Conservation (phyloP, 1,139 yeast species). For the Saccharomyces hybrid region DNA sequence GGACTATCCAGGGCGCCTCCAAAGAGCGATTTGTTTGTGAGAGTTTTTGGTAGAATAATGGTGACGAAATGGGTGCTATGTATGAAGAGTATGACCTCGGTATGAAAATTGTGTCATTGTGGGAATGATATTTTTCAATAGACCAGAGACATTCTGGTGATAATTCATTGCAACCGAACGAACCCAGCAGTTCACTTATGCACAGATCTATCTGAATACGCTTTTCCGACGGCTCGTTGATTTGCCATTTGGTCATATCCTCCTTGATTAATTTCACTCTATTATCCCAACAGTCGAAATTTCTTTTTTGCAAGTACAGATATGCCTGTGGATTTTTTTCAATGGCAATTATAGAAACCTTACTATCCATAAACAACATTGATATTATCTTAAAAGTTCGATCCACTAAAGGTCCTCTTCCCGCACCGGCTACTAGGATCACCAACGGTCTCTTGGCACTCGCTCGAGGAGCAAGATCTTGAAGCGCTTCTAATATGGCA, state of each 20-base stretch:
- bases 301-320: slow-evolving; percentile 39
- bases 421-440: slow-evolving; percentile 75
- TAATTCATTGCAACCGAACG: slow-evolving; percentile 87
- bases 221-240: not conserved
- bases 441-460: slow-evolving; percentile 15
- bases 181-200: slow-evolving; percentile 77
- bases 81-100: slow-evolving; percentile 58
- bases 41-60: slow-evolving; percentile 37
- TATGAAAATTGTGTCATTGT: slow-evolving; percentile 39
- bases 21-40: slow-evolving; percentile 25
- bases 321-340: slow-evolving; percentile 69
- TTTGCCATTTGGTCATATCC: slow-evolving; percentile 51
- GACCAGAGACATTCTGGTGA: slow-evolving; percentile 65
- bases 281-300: slow-evolving; percentile 40
- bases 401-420: slow-evolving; percentile 73
- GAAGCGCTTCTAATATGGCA: slow-evolving; percentile 57
- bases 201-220: slow-evolving; percentile 44
- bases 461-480: slow-evolving; percentile 29
- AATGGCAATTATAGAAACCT: slow-evolving; percentile 44
- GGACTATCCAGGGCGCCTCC: slow-evolving; percentile 55
- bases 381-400: slow-evolving; percentile 40
- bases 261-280: slow-evolving; percentile 43
- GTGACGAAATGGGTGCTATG: slow-evolving; percentile 60
- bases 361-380: slow-evolving; percentile 23
- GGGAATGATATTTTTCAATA: slow-evolving; percentile 32